These are phyloP conservation scores for Amanita phalloides DNA, from an alignment of 768 basidiomycete species.

Conservation along the genomic window DNA sequence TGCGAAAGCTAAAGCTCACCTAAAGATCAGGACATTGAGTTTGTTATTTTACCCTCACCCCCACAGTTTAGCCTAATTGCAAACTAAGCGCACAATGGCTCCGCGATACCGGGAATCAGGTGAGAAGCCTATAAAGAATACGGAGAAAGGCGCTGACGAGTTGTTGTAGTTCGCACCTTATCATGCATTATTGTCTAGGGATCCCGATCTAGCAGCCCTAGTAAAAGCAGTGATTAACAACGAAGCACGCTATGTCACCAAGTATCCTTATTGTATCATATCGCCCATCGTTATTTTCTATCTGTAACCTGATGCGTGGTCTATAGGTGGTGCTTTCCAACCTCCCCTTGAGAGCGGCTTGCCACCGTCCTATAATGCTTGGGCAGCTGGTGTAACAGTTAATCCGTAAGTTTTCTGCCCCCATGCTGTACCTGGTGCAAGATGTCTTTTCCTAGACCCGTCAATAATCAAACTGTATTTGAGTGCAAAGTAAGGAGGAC, in stretches of 20 bases:
- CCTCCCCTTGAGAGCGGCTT: conserved; percentile 70
- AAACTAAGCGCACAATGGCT: conserved; percentile 66
- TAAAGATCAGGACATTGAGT: conserved; percentile 58
- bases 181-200: conserved; percentile 42
- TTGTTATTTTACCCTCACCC: conserved; percentile 14
- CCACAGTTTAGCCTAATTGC: conserved; percentile 3
- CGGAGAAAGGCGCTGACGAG: conserved; percentile 4
- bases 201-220: conserved; percentile 47
- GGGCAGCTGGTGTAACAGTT: conserved; percentile 58
- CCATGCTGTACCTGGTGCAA: neutral
- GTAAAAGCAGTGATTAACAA: conserved; percentile 80
- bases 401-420: conserved; percentile 49
- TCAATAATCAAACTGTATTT: conserved; percentile 61
- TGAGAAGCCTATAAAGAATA: conserved; percentile 14
- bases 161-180: conserved; percentile 57
- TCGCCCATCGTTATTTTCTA: neutral
- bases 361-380: conserved; percentile 52
- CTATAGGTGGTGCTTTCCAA: conserved; percentile 59
- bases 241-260: conserved; percentile 60
- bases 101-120: conserved; percentile 74
- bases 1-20: neutral
- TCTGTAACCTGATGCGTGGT: neutral
- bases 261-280: conserved; percentile 59
- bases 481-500: conserved; percentile 59
- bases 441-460: conserved; percentile 31